Percentiles rank a stretch among this genome's conserved stretches.
Evolutionary conservation across 768 basidiomycete genomes (phyloP).

Genomic region (Auricularia auricula-judae): DNA sequence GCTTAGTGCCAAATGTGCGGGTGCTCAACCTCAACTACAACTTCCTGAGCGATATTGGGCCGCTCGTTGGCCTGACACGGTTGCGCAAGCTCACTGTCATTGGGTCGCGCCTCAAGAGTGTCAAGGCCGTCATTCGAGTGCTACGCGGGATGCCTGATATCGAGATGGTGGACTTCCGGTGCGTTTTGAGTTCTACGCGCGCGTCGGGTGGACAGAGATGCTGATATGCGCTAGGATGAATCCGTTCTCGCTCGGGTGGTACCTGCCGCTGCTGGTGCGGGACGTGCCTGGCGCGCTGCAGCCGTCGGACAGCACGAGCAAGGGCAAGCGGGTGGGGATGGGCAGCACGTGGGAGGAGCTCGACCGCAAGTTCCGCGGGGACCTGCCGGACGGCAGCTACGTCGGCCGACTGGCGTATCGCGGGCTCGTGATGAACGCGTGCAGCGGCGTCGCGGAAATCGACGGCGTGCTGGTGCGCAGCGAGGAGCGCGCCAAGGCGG

Average conservation of each 20-base stretch:
- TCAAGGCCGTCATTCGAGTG: constrained; percentile 60
- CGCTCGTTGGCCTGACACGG: constrained; percentile 59
- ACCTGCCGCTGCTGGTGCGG: constrained; percentile 73
- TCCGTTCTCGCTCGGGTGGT: constrained; percentile 92
- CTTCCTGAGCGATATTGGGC: constrained; percentile 57
- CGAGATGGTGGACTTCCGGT: constrained; percentile 90
- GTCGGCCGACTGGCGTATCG: constrained; percentile 82
- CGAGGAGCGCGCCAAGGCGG: constrained; percentile 80
- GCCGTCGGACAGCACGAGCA: constrained; percentile 33
- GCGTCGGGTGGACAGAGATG: too few species aligned
- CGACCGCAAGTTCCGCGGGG: constrained; percentile 79
- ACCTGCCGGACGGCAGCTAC: constrained; percentile 82
- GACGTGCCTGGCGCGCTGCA: constrained; percentile 58
- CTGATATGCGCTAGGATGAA: constrained; percentile 57
- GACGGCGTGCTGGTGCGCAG: constrained; percentile 79
- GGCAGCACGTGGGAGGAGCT: constrained; percentile 51
- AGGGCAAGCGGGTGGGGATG: not conserved
- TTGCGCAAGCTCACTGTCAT: constrained; percentile 80
- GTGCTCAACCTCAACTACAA: constrained; percentile 96
- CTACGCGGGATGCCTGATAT: constrained; percentile 63
- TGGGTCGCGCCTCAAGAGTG: constrained; percentile 64
- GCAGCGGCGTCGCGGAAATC: constrained; percentile 52
- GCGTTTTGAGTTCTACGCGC: constrained; percentile 14
- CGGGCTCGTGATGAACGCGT: constrained; percentile 74
- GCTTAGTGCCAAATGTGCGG: constrained; percentile 71